Evolutionary conservation across 257 asterid genomes (phyloP), one percentile per base, ranked within the genome.

Genomic region (Solanum chilense): DNA sequence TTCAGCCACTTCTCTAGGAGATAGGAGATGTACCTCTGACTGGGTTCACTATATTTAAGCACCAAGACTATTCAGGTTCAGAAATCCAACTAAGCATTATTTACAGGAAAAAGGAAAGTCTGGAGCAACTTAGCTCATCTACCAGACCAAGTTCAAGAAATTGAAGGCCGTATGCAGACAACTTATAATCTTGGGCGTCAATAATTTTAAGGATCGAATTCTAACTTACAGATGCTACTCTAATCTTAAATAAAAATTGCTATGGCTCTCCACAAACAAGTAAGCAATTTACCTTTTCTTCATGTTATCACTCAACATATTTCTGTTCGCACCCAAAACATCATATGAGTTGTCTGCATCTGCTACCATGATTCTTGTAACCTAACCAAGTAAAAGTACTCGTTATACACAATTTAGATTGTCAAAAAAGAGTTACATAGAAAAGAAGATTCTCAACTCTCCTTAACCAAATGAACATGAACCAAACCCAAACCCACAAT

Each of bases 311-410:
- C 94, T 91, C 71, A 96, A 74, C 99, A 97, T 97, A 74, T 97
- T 93, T 83, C 89, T 89, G 91, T 95, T 97, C 74, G 95, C 95
- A 66, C 99, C 99, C 73, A 97, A 90, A 86, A 96, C 88, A 87
- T 97, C 99, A 88, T 97, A 97, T 18, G 94, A 95, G 88, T 96
- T 93, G 87, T 91, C 95, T 45, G 87, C 94, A 90, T 94, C 98
- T 83, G 96, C 95, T 60, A 91, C 94, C 90, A 96, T 92, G 89
- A 97, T 95, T 92, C 99, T 93, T 82, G 99, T 93, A 89, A 97
- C 91, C 99, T 97, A 91, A 73, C 69, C 77, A 80, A 60, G 21
- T 41, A 60, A 74, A 88, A 86, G 44, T 27, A 71, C 47, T 31
- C n/a, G 69, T 47, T 42, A 76, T 5, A 78, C 14, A 37, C 41